Conservation (phyloP, 2,329 filamentous ascomycete genomes). For the Didymosphaeria variabile region DNA sequence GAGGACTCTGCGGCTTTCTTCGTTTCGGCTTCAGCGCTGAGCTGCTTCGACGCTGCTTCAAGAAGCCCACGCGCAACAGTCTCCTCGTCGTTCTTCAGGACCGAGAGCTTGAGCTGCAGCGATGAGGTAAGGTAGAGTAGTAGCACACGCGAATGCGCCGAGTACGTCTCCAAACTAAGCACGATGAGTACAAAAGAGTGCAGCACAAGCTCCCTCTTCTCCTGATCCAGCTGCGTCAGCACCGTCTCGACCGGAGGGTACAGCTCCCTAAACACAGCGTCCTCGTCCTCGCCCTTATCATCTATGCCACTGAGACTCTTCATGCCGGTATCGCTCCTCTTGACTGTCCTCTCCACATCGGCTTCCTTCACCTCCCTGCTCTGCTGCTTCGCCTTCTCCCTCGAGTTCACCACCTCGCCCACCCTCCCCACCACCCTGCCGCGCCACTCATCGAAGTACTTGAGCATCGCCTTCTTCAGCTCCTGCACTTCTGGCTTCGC, state of each 20-base stretch:
- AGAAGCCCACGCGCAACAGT: slow-evolving; percentile 79
- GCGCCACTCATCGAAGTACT: slow-evolving; percentile 84
- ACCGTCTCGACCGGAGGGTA: slow-evolving; percentile 53
- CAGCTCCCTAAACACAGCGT: slow-evolving; percentile 51
- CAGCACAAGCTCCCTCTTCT: slow-evolving; percentile 73
- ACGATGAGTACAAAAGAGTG: slow-evolving; percentile 77
- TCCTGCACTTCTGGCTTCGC: slow-evolving; percentile 65
- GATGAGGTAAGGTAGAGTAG: slow-evolving; percentile 76
- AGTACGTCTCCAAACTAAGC: slow-evolving; percentile 80
- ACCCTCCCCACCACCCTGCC: slow-evolving; percentile 73
- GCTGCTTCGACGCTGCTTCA: slow-evolving; percentile 72
- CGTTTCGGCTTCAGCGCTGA: slow-evolving; percentile 80
- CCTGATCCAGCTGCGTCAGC: slow-evolving; percentile 66
- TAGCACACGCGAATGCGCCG: slow-evolving; percentile 75
- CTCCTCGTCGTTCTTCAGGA: slow-evolving; percentile 75
- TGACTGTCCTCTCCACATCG: slow-evolving; percentile 40
- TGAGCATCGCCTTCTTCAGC: slow-evolving; percentile 73
- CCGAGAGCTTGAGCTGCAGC: slow-evolving; percentile 70
- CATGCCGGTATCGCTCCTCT: slow-evolving; percentile 30
- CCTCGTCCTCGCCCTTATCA: slow-evolving; percentile 42
- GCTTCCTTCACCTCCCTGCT: slow-evolving; percentile 31
- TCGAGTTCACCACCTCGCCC: slow-evolving; percentile 67
- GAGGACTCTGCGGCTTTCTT: slow-evolving; percentile 75
- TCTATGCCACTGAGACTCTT: slow-evolving; percentile 39
- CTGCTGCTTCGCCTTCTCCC: slow-evolving; percentile 45